Evolutionary conservation across 768 basidiomycete genomes (phyloP).

Genomic region (Psilocybe azurescens): DNA sequence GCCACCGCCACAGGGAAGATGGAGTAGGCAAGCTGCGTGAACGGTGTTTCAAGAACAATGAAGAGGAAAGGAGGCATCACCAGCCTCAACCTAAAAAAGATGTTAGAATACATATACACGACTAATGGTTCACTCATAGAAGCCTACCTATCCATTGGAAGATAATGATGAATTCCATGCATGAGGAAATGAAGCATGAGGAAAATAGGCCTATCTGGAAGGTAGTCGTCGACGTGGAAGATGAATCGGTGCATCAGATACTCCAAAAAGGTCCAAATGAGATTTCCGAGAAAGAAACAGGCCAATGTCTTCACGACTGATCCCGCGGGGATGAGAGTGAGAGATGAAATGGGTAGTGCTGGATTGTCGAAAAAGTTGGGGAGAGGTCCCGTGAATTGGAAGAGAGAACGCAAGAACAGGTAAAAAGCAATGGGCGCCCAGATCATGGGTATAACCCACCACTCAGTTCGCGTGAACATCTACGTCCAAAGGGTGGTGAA

Average conservation of each 20-base stretch:
- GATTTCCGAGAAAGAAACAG: conserved; percentile 85
- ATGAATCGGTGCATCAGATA: conserved; percentile 95
- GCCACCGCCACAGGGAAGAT: conserved; percentile 87
- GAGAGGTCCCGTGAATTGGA: conserved; percentile 78
- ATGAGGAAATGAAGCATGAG: conserved; percentile 89
- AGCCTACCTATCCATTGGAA: conserved; percentile 93
- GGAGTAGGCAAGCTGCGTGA: conserved; percentile 82
- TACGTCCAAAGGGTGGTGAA: conserved; percentile 28
- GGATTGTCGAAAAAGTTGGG: conserved; percentile 67
- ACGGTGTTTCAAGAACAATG: conserved; percentile 75
- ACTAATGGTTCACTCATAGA: conserved; percentile 1
- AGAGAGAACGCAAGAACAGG: conserved; percentile 79
- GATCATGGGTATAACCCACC: conserved; percentile 92
- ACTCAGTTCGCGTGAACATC: conserved; percentile 84
- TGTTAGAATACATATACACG: not conserved
- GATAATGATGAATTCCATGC: conserved; percentile 97
- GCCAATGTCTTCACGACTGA: conserved; percentile 58
- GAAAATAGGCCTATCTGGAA: conserved; percentile 84
- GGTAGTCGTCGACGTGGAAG: conserved; percentile 89
- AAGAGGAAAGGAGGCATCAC: conserved; percentile 97
- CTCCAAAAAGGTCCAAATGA: conserved; percentile 95
- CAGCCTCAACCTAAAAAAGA: conserved; percentile 69
- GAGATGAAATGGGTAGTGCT: conserved; percentile 53
- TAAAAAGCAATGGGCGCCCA: conserved; percentile 90
- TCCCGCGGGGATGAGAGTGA: conserved; percentile 52